Base-by-base conservation (phyloP, 1,284 basidiomycete genomes). In the Puccinia horiana region DNA sequence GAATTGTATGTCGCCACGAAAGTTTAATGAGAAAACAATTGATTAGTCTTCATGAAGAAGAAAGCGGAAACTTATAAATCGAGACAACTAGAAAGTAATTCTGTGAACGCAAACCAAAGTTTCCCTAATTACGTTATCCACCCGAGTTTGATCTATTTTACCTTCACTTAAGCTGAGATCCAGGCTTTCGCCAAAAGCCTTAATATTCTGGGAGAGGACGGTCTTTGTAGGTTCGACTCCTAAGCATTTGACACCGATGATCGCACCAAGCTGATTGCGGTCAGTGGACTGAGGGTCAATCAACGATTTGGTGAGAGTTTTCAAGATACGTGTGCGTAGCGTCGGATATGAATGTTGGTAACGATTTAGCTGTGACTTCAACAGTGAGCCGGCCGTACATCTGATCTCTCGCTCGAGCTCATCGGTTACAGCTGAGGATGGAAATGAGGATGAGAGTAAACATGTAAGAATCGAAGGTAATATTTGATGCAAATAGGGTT, bases 391-490 rank as follows among this genome's bases (percentile, higher is more conserved):
- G 0, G 85, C 84, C 42, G 85, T 84, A 40, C 35, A 67, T 26
- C 78, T 61, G n/a, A 70, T 63, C 26, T 80, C 76, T 52, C 65
- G 67, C 70, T 77, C 72, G 91, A 92, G 84, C 16, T 86, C 85
- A 4, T 86, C 84, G 23, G 83, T 84, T 8, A 86, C 85, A 76
- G 87, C 83, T 37, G 84, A 63, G 52, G 81, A 74, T 84, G 85
- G 56, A 83, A 86, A 83, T 83, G 86, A 78, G 75, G 87, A 86
- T 1, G 89, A 88, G 9, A 97, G 90, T 12, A 92, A 91, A 0
- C 94, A 93, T 82, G 96, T 94, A 37, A 99, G 91, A 58, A 98
- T 90, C 0, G 95, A 93, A 0, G 96, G 96, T 16, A 99, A 91
- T 70, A 98, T 90, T 92, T 98, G 96, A 86, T 98, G 96, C 5